A percentile compares a stretch with the other conserved stretches of the same genome.
Conservation (phyloP, 2,329 filamentous ascomycete genomes). For the Ustulina deusta region DNA sequence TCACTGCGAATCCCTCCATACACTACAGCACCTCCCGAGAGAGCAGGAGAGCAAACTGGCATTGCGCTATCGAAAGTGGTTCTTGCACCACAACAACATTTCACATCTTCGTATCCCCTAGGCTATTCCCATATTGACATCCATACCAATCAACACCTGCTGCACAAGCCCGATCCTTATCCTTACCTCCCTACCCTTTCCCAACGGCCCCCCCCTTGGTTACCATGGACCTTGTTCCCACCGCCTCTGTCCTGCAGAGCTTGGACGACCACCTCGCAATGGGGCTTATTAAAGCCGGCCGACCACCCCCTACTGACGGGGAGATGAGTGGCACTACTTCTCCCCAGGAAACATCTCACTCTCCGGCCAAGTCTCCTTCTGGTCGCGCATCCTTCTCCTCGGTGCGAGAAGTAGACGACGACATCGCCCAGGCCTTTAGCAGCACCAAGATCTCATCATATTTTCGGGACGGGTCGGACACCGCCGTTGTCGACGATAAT, state of each 20-base stretch:
- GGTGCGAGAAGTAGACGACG: slow-evolving; percentile 69
- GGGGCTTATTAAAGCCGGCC: slow-evolving; percentile 38
- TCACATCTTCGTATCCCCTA: slow-evolving; percentile 17
- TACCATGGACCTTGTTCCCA: slow-evolving; percentile 36
- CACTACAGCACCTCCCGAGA: neutral
- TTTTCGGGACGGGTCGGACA: slow-evolving; percentile 55
- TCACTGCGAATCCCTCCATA: slow-evolving; percentile 27
- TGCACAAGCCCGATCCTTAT: neutral
- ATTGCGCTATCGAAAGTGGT: slow-evolving; percentile 47
- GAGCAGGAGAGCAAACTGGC: slow-evolving; percentile 9
- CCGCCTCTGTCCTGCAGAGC: slow-evolving; percentile 32
- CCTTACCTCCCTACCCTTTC: slow-evolving; percentile 10
- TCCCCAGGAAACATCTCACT: slow-evolving; percentile 28
- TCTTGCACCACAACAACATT: slow-evolving; percentile 43
- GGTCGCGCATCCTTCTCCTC: slow-evolving; percentile 71
- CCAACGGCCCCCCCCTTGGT: slow-evolving; percentile 29
- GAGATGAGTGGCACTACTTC: slow-evolving; percentile 45
- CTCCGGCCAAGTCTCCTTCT: slow-evolving; percentile 52
- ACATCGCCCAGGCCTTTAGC: slow-evolving; percentile 72
- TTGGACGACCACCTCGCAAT: slow-evolving; percentile 31
- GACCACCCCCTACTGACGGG: slow-evolving; percentile 40
- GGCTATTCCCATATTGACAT: slow-evolving; percentile 19
- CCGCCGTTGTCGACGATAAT: slow-evolving; percentile 58
- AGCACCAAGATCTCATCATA: slow-evolving; percentile 73
- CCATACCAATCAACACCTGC: neutral